A percentile compares a stretch with the other conserved stretches of the same genome.
Evolutionary conservation across 768 basidiomycete species (phyloP).

Genomic region (button mushroom (Agaricus bisporus)): DNA sequence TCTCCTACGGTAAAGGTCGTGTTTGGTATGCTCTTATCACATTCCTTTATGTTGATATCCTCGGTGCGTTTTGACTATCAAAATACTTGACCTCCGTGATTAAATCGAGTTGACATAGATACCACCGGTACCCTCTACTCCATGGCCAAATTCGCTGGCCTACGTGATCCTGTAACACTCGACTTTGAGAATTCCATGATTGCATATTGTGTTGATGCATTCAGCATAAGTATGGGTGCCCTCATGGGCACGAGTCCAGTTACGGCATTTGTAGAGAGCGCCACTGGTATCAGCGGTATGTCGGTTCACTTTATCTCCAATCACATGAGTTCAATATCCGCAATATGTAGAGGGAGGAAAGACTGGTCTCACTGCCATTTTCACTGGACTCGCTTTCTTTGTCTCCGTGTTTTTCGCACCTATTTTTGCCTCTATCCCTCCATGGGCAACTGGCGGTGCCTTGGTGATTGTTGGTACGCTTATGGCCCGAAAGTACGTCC

Average conservation of each 20-base stretch:
- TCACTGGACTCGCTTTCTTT: conserved; percentile 71
- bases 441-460: conserved; percentile 86
- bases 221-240: conserved; percentile 76
- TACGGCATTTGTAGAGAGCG: conserved; percentile 78
- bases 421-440: conserved; percentile 80
- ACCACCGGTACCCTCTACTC: conserved; percentile 75
- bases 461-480: conserved; percentile 82
- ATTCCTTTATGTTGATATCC: conserved; percentile 86
- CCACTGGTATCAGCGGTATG: conserved; percentile 71
- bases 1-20: conserved; percentile 46
- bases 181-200: conserved; percentile 83
- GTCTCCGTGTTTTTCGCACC: conserved; percentile 84
- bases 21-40: conserved; percentile 88
- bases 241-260: conserved; percentile 78
- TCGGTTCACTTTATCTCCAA: neutral
- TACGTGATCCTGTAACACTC: conserved; percentile 76
- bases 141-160: conserved; percentile 88
- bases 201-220: conserved; percentile 80
- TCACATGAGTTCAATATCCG: neutral
- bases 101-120: conserved; percentile 12
- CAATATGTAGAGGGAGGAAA: conserved; percentile 66
- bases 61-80: conserved; percentile 41
- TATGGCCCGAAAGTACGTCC: conserved; percentile 77
- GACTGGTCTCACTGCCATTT: conserved; percentile 77
- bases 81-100: conserved; percentile 17